Conservation (phyloP, 108 stramenopile species). For the Pseudonitzschia pungens region DNA sequence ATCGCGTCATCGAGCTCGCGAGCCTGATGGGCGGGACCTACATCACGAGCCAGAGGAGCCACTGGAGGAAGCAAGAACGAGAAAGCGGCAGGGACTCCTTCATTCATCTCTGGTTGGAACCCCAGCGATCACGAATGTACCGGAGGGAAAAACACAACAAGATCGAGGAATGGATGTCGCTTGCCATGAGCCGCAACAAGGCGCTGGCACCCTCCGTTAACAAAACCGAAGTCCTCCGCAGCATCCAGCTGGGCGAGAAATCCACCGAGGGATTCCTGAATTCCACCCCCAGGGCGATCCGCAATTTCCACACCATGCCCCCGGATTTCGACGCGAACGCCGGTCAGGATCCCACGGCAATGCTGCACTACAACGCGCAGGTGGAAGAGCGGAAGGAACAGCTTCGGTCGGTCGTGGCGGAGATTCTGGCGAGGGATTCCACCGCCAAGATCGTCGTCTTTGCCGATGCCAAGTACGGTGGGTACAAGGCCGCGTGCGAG, state of each 20-base stretch:
- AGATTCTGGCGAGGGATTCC: conserved; percentile 47
- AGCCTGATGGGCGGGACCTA: conserved; percentile 75
- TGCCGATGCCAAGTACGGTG: conserved; percentile 60
- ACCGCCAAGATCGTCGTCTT: conserved; percentile 75
- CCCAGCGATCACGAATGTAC: conserved; percentile 52
- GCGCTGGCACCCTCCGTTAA: conserved; percentile 45
- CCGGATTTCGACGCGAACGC: conserved; percentile 61
- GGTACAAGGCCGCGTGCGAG: conserved; percentile 36
- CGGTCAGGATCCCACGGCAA: conserved; percentile 55
- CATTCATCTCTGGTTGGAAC: conserved; percentile 52
- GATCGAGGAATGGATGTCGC: conserved; percentile 46
- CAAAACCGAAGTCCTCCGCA: conserved; percentile 34
- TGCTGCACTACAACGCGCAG: conserved; percentile 49
- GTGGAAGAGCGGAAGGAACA: conserved; percentile 35
- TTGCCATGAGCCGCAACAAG: conserved; percentile 52
- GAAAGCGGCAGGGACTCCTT: conserved; percentile 67
- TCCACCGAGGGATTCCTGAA: conserved; percentile 45
- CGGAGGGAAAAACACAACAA: conserved; percentile 42
- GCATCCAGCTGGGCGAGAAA: conserved; percentile 33
- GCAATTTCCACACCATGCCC: conserved; percentile 48
- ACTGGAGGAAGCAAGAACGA: conserved; percentile 68
- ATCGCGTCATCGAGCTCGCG: conserved; percentile 69
- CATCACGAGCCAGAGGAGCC: conserved; percentile 47
- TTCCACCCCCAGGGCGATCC: conserved; percentile 19
- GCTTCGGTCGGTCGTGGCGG: conserved; percentile 40